These are phyloP conservation scores for Draba incana DNA, from an alignment of 345 rosid genomes.

Conservation along the genomic window DNA sequence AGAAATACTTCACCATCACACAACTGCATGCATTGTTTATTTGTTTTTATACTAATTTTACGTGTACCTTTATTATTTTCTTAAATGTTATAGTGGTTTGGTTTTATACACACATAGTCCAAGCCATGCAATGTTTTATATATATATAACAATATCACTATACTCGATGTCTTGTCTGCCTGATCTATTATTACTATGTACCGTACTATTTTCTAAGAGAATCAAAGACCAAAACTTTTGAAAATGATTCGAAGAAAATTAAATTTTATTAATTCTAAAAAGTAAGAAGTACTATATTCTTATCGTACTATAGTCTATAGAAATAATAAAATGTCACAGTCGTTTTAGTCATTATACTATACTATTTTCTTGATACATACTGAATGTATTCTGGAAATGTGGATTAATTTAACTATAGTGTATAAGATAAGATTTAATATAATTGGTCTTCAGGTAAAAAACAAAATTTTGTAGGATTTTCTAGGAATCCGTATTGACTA, in stretches of 20 bases:
- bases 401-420: slow-evolving; percentile 4
- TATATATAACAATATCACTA: slow-evolving; percentile 26
- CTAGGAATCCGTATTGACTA: slow-evolving; percentile 1
- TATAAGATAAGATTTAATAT: background rate
- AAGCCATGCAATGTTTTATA: slow-evolving; percentile 27
- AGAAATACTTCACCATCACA: slow-evolving; percentile 48
- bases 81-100: slow-evolving; percentile 1
- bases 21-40: slow-evolving; percentile 38
- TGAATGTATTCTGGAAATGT: slow-evolving; percentile 11
- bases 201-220: slow-evolving; percentile 17
- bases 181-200: slow-evolving; percentile 16
- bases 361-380: background rate
- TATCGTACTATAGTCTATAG: background rate
- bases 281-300: slow-evolving; percentile 27
- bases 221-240: slow-evolving; percentile 2
- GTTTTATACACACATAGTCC: slow-evolving; percentile 7
- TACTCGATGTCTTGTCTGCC: slow-evolving; percentile 22
- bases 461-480: background rate
- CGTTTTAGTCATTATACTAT: slow-evolving; percentile 12
- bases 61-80: slow-evolving; percentile 27
- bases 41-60: slow-evolving; percentile 15
- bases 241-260: background rate
- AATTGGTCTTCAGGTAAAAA: slow-evolving; percentile 5
- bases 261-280: background rate
- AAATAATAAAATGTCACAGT: background rate